Evolutionary conservation across 176 grass and related monocot species (phyloP), one percentile per base, ranked within the genome.

Genomic region (Cenchrus fungigraminus): DNA sequence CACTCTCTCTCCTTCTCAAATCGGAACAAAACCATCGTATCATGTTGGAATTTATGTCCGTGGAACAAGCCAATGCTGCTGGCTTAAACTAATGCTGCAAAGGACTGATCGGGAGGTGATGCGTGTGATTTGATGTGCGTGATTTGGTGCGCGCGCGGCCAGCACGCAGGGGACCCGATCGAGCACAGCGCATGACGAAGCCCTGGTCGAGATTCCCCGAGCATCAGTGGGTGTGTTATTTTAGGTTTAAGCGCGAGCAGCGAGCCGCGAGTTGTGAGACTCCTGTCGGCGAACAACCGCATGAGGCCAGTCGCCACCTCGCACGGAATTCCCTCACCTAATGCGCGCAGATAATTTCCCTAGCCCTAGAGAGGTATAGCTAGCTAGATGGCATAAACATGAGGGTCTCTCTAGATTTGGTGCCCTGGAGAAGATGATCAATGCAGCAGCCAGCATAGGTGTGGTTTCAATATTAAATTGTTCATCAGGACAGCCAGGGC

Each of bases 41-140:
- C 89, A 74, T 87, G 85, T 6, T 80, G 89, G 89, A 91, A 91
- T 91, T 87, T 87, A 91, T 91, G 89, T 91, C 89, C 76, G 57
- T 46, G 75, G 62, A 55, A 81, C 76, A 56, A 40, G 45, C 52
- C 78, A 73, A 1, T 44, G 66, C 6, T 54, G 71, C 53, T 61
- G 37, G 12, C 54, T 84, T 91, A 91, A 76, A 87, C 85, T 76
- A 87, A 68, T 59, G 42, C 31, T 8, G 37, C 53, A 1, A 43
- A 43, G 62, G n/a, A 40, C 37, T 40, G 16, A 17, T 83, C 2
- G 80, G 84, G 72, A 14, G 84, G 29, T 22, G 80, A 40, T 40
- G 37, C 40, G 82, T 34, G 68, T 68, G 80, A 90, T 90, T 87
- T 87, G 84, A 84, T 87, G 81, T 79, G 78, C 65, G 25, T 59